Base-by-base conservation (phyloP, 495 filamentous ascomycete species). In the Aspergillus haitiensis region DNA sequence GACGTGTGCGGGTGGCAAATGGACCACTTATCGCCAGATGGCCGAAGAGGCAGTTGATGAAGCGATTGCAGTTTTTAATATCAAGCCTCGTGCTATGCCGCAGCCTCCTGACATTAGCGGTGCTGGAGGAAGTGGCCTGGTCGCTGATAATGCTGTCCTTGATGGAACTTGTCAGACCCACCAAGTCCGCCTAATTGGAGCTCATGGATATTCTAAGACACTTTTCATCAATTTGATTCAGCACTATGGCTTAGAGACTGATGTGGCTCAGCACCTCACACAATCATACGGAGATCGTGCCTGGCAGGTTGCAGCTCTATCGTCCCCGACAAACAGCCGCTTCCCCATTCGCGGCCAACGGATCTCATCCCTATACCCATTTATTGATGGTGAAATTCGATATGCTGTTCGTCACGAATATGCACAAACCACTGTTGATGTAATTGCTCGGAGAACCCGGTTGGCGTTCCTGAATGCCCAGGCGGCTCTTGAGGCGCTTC, bases 11-110 rank as follows among this genome's bases (percentile, higher is more conserved):
- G 94, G 94, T 60, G 94, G 94, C 18, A 98, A 98, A 76, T 98
- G 94, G 94, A 98, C 94, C 4, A 98, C 94, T 6, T 98, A 98
- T 75, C 88, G 94, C 35, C 92, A 98, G 70, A 98, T 98, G 94
- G 92, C 94, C 37, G 93, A 98, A 76, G 93, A 98, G 71, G 87
- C 89, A 54, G 94, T 98, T 34, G 93, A 98, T 66, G 89, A 92
- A 62, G 93, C 93, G 15, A 82, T 98, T 70, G 79, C 82, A 36
- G 75, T 81, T 21, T 98, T 97, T 73, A 75, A 80, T 39, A 85
- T 97, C n/a, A 77, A 82, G 52, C 75, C 89, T 6, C 75, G 75
- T 33, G 80, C 86, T 32, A 64, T 89, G 42, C 55, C 67, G 12
- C 71, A 86, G 56, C 82, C 85, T 8, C 91, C 91, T 0, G 82